Conservation (phyloP, 768 basidiomycete genomes). For the Gymnopilus junonius region DNA sequence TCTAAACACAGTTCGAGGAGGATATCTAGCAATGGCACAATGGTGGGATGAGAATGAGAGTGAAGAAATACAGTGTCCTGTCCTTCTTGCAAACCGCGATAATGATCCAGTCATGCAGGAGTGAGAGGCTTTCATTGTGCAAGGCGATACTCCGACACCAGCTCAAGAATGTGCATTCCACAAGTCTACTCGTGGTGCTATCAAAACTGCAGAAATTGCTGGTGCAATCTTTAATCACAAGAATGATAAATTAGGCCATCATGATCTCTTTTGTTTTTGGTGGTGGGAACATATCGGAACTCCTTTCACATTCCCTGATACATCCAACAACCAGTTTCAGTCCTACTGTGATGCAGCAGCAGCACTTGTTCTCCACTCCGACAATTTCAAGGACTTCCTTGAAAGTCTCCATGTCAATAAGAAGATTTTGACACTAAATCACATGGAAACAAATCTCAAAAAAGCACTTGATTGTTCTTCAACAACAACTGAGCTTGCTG, state of each 20-base stretch:
- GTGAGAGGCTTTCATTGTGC: neutral
- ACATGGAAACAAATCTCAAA: constrained; percentile 24
- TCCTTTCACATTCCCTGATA: constrained; percentile 28
- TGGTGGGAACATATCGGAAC: constrained; percentile 13
- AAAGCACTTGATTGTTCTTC: constrained; percentile 27
- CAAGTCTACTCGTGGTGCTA: constrained; percentile 1
- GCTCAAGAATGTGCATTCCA: neutral
- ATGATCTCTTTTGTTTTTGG: constrained; percentile 25
- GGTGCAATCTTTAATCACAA: constrained; percentile 36
- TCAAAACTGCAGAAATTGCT: constrained; percentile 20
- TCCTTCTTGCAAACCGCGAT: constrained; percentile 31
- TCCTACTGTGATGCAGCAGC: constrained; percentile 27
- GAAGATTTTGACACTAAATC: constrained; percentile 22
- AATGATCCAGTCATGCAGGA: no score
- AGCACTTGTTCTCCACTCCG: constrained; percentile 24
- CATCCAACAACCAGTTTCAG: constrained; percentile 29
- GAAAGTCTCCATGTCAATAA: constrained; percentile 31
- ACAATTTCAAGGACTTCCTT: constrained; percentile 24
- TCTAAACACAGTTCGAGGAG: no score
- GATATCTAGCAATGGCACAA: no score
- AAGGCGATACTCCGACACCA: neutral
- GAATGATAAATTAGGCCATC: constrained; percentile 40
- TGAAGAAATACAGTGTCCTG: constrained; percentile 23
- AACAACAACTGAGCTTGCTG: constrained; percentile 34
- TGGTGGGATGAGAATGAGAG: no score